Base-by-base conservation (phyloP, 176 grass and related monocot species). In the Panicum miliaceum region DNA sequence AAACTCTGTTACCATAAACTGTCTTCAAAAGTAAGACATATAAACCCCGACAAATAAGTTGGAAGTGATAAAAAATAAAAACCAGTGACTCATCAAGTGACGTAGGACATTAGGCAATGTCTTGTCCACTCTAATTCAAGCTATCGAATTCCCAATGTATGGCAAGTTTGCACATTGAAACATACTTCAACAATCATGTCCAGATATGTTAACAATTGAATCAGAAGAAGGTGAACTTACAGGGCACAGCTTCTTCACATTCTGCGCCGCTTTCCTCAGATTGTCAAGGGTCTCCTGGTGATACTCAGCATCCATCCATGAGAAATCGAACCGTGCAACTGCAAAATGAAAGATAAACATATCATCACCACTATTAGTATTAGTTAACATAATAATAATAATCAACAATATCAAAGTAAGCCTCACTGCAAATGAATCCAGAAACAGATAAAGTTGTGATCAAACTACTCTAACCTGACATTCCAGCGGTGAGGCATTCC, bases 291-390 rank as follows among this genome's bases (percentile, higher is more conserved):
- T 94, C 76, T 92, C 89, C 77, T 98, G 96, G 82, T 98, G 96
- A 70, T 95, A 98, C 7, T 88, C 67, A 75, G 93, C 91, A 86
- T 90, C 91, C 85, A 90, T 83, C 75, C 90, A 92, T 32, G 96
- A 98, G 86, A 98, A 98, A 81, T 96, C 93, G 60, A 98, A 98
- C 22, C 96, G 86, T 46, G 96, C 93, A 32, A 98, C 96, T 98
- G 89, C 47, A 56, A 76, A 71, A 91, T 12, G 15, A 76, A 87
- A 83, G 59, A 91, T 23, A 66, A 2, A 67, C 18, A 78, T 5
- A 40, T 73, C 25, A 25, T 63, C 20, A n/a, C 34, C 18, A 79
- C 34, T 20, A 76, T 59, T 64, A 80, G 71, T 4, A 76, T 64
- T 51, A 82, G 70, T 56, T 58, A 79, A 65, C 12, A 32, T 12